These are phyloP conservation scores for Terana coerulea DNA, from an alignment of 768 basidiomycete species.

Conservation along the genomic window DNA sequence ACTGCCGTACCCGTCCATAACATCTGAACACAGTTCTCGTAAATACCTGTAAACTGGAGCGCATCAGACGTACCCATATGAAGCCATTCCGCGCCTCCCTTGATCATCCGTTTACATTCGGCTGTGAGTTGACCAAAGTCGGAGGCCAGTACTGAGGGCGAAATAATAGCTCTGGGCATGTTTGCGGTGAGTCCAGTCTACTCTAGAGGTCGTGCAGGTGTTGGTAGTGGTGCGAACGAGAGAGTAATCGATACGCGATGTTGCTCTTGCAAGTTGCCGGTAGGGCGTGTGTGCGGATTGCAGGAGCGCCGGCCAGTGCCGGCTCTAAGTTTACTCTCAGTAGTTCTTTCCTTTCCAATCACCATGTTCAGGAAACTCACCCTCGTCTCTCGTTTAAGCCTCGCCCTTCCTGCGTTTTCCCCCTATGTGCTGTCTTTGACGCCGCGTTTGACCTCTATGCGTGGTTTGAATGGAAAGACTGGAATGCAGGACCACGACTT, in stretches of 20 bases:
- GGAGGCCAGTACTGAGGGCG: slow-evolving; percentile 94
- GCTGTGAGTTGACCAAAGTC: slow-evolving; percentile 94
- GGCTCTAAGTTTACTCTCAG: no score
- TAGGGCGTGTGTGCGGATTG: no score
- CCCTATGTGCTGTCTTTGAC: slow-evolving; percentile 79
- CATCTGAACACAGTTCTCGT: slow-evolving; percentile 54
- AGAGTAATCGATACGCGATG: background rate
- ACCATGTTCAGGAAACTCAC: slow-evolving; percentile 37
- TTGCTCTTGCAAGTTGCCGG: no score
- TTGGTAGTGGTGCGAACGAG: background rate
- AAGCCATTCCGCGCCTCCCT: slow-evolving; percentile 93
- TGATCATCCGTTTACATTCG: slow-evolving; percentile 97
- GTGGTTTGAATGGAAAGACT: slow-evolving; percentile 81
- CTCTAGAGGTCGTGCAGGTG: background rate
- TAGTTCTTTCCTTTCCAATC: slow-evolving; percentile 3
- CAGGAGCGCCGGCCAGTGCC: no score
- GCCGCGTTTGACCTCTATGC: slow-evolving; percentile 78
- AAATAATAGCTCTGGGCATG: slow-evolving; percentile 91
- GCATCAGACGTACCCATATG: slow-evolving; percentile 75
- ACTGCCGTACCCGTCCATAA: slow-evolving; percentile 87
- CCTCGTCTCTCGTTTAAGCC: slow-evolving; percentile 52
- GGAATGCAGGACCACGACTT: slow-evolving; percentile 71
- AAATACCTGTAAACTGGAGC: no score
- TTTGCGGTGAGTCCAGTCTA: background rate
- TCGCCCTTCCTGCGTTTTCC: slow-evolving; percentile 35